These are phyloP conservation scores for Notholithocarpus densiflorus DNA, from an alignment of 306 rosid genomes.

Conservation along the genomic window DNA sequence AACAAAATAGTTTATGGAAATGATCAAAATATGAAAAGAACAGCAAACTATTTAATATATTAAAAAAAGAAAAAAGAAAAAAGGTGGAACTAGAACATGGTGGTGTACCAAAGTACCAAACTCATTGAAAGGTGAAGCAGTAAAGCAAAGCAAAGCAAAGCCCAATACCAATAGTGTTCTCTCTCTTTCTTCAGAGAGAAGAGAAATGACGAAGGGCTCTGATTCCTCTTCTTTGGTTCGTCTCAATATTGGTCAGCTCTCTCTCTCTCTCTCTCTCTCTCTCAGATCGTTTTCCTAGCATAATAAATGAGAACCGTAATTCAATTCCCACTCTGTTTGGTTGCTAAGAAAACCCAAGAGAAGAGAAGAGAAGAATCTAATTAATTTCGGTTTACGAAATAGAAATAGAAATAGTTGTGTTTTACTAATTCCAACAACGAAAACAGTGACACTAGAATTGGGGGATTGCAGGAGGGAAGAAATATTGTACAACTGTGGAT, in stretches of 20 bases:
- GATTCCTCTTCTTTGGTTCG: constrained; percentile 53
- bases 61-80: too few species aligned
- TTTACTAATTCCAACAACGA: neutral
- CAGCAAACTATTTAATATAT: too few species aligned
- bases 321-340: constrained; percentile 9
- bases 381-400: neutral
- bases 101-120: too few species aligned
- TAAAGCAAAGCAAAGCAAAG: too few species aligned
- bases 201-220: constrained; percentile 26
- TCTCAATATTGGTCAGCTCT: constrained; percentile 64
- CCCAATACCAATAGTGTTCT: too few species aligned
- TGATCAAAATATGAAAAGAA: too few species aligned
- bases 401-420: neutral
- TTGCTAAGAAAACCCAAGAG: neutral
- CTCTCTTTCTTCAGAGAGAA: neutral
- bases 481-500: constrained; percentile 67
- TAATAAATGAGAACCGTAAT: neutral
- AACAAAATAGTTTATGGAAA: too few species aligned
- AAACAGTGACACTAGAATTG: neutral
- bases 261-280: neutral
- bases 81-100: too few species aligned
- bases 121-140: too few species aligned
- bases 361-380: neutral
- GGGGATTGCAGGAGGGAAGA: constrained; percentile 68
- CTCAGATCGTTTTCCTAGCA: neutral